Evolutionary conservation across 2,329 filamentous ascomycete species (phyloP), one percentile per base, ranked within the genome.

Genomic region (Ophiostoma quercus): DNA sequence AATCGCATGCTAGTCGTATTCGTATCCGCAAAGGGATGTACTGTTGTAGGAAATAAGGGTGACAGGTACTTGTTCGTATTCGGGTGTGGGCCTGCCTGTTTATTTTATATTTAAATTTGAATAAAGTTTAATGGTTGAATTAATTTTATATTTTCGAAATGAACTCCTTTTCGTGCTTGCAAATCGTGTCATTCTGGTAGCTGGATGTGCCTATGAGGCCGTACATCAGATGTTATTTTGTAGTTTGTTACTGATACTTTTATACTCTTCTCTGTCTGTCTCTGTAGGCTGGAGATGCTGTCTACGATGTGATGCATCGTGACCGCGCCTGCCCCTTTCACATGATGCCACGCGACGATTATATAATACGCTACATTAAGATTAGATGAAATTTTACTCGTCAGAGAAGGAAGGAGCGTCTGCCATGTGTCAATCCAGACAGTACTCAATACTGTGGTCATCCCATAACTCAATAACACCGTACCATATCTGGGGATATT

Each of bases 1-100:
- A 73, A 73, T 73, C 62, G 69, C 34, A 9, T 8, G 41, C 3
- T 14, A 1, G 9, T 72, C 72, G 72, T 73, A 73, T 73, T 73
- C 71, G 71, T 72, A 71, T 73, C 68, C 71, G 70, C 67, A 67
- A 19, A 9, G 16, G 65, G 29, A 29, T 57, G 69, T 70, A 70
- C 66, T 32, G 1, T 0, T 11, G 25, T 7, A 3, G 2, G 57
- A 32, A 34, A 6, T 34, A 34, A 8, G 34, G 9, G 22, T 6
- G 4, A 1, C 25, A 62, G 57, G 5, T 62, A 62, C 25, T 4
- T 39, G 19, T n/a, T 39, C 62, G 32, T 22, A 14, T 39, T 22
- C 19, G 16, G 3, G 3, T 22, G 14, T 41, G 32, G 62, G 3
- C 4, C 62, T 34, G 32, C 19, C 12, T 63, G 37, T 32, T 34